Conservation (phyloP, 2,329 filamentous ascomycete species). For the Aspergillus quadricinctus region DNA sequence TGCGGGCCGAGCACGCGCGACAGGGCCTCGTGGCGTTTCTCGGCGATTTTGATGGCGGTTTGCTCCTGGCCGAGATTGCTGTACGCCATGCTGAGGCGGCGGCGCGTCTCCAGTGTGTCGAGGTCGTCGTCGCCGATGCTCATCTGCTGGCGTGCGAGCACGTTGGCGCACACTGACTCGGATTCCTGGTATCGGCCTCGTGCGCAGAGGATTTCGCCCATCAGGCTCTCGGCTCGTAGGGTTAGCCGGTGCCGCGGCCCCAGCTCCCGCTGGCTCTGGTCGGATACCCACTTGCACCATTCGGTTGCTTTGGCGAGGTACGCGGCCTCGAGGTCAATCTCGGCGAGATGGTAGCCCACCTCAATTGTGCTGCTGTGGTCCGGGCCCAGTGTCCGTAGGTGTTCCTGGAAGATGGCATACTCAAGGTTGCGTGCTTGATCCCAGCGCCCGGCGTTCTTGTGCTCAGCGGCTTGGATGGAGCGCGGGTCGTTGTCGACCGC, state of each 20-base stretch:
- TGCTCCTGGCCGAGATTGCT: conserved; percentile 8
- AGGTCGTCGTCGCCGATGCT: conserved; percentile 28
- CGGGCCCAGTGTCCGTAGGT: conserved; percentile 22
- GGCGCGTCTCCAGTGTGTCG: conserved; percentile 27
- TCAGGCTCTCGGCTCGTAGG: conserved; percentile 27
- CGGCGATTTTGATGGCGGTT: not conserved
- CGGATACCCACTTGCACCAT: conserved; percentile 29
- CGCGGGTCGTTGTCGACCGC: conserved; percentile 25
- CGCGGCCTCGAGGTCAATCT: conserved; percentile 22
- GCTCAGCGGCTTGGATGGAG: conserved; percentile 21
- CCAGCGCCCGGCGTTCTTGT: conserved; percentile 25
- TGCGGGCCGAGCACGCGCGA: conserved; percentile 23
- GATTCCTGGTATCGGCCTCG: conserved; percentile 24
- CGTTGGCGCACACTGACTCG: conserved; percentile 28
- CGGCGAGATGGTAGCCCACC: conserved; percentile 24
- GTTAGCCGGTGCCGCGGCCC: conserved; percentile 22
- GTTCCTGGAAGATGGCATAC: conserved; percentile 28
- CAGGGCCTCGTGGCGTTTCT: conserved; percentile 20
- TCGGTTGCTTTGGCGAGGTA: conserved; percentile 24
- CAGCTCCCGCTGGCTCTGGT: conserved; percentile 23
- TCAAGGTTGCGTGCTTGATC: conserved; percentile 26
- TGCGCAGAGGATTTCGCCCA: conserved; percentile 23
- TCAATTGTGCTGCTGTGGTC: conserved; percentile 27
- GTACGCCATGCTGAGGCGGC: conserved; percentile 23
- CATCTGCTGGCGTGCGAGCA: conserved; percentile 30